Percentiles rank a stretch among this genome's conserved stretches.
These are phyloP conservation scores for Paulinella micropora DNA, from an alignment of 78 protist genomes.

Conservation along the genomic window DNA sequence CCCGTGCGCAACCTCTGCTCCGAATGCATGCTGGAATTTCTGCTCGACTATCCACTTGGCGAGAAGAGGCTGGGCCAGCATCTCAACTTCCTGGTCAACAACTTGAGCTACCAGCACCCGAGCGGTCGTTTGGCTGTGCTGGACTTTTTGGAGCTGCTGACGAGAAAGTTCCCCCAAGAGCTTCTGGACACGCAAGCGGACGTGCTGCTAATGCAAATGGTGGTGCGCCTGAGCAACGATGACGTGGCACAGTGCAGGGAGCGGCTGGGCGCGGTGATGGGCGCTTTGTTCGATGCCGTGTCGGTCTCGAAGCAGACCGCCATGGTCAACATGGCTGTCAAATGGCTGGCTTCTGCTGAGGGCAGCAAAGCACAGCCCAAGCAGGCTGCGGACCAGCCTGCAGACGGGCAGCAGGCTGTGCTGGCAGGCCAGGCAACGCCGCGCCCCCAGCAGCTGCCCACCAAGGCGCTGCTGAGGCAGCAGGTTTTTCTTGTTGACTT, in stretches of 20 bases:
- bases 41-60: constrained; percentile 2
- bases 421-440: background rate
- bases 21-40: background rate
- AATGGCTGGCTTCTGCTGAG: background rate
- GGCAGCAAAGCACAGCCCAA: background rate
- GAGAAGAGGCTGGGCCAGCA: constrained; percentile 9
- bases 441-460: no score
- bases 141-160: no score
- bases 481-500: no score
- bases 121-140: background rate
- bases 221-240: background rate
- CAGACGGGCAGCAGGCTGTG: background rate
- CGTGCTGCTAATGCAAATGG: background rate
- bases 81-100: background rate
- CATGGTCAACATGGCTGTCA: background rate
- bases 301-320: background rate
- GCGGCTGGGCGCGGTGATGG: background rate
- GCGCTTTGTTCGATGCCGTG: background rate
- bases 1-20: background rate
- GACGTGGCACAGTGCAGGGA: background rate
- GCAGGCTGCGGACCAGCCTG: background rate
- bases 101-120: background rate
- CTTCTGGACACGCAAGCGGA: background rate
- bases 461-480: no score
- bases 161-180: background rate